Conservation (phyloP, 2,329 filamentous ascomycete species). For the Alternaria burnsii region DNA sequence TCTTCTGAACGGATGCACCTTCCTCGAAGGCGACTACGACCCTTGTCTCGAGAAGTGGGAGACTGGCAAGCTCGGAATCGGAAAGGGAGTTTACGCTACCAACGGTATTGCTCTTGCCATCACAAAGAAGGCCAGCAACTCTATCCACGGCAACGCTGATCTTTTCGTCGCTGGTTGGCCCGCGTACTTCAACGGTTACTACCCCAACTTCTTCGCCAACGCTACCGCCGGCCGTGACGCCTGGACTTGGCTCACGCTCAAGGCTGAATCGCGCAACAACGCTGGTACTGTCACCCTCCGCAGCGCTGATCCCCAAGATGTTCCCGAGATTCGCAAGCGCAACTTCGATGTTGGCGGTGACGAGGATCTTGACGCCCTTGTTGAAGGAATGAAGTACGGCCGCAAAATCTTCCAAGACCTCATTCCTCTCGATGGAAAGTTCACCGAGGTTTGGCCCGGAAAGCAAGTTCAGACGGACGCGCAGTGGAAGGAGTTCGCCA, state of each 20-base stretch:
- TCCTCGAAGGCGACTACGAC: conserved; percentile 49
- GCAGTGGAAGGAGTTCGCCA: conserved; percentile 50
- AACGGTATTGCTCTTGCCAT: conserved; percentile 63
- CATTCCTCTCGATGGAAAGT: conserved; percentile 55
- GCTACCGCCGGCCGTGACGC: conserved; percentile 55
- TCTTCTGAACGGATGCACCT: conserved; percentile 52
- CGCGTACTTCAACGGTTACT: conserved; percentile 63
- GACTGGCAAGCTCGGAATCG: conserved; percentile 37
- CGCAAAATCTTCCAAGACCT: conserved; percentile 54
- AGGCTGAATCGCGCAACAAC: conserved; percentile 68
- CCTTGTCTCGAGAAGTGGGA: conserved; percentile 57
- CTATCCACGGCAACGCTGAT: conserved; percentile 58
- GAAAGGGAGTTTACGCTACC: conserved; percentile 58
- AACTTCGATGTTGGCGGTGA: conserved; percentile 28
- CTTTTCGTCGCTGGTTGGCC: conserved; percentile 64
- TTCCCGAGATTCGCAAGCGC: conserved; percentile 61
- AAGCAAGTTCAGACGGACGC: conserved; percentile 54
- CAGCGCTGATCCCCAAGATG: conserved; percentile 68
- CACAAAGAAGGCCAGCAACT: conserved; percentile 47
- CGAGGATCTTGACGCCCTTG: conserved; percentile 61
- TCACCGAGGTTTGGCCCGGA: conserved; percentile 61
- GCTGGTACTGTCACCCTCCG: conserved; percentile 67
- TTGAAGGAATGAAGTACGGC: conserved; percentile 64
- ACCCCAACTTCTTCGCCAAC: conserved; percentile 61
- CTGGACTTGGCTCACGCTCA: conserved; percentile 63